Percentiles rank a stretch among this genome's conserved stretches.
phyloP scores from a whole-genome alignment of 108 stramenopile genomes.

The Mediolabrus comicus region DNA sequence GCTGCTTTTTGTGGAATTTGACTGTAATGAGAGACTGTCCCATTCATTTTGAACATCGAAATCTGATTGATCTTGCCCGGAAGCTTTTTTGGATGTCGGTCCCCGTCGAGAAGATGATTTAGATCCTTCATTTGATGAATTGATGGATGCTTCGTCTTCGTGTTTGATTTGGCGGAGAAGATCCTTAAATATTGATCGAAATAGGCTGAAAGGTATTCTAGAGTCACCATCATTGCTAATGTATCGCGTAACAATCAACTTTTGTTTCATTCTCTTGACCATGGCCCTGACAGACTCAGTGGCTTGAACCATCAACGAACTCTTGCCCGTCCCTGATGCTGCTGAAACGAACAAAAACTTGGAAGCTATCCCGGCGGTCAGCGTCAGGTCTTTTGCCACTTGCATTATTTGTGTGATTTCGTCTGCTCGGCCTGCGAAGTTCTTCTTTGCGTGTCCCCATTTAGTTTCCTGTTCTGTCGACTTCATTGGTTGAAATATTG shows the following conservation, averaged over 20 bases:
- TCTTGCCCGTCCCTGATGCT: slow-evolving; percentile 63
- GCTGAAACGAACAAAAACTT: slow-evolving; percentile 46
- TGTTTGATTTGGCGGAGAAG: slow-evolving; percentile 35
- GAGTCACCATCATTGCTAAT: slow-evolving; percentile 59
- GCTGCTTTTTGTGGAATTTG: slow-evolving; percentile 39
- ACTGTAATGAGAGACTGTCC: slow-evolving; percentile 44
- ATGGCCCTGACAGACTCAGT: slow-evolving; percentile 53
- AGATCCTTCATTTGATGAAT: neutral
- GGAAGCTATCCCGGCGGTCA: slow-evolving; percentile 2
- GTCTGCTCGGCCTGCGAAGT: slow-evolving; percentile 61
- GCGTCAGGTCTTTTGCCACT: slow-evolving; percentile 44
- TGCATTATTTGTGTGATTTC: slow-evolving; percentile 56
- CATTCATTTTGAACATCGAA: slow-evolving; percentile 29
- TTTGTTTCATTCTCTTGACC: slow-evolving; percentile 31
- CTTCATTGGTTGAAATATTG: slow-evolving; percentile 68
- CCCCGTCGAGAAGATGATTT: neutral
- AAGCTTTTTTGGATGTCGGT: neutral
- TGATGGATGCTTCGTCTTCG: slow-evolving; percentile 27
- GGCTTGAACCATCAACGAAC: slow-evolving; percentile 49
- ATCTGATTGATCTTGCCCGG: neutral
- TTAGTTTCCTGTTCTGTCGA: slow-evolving; percentile 11
- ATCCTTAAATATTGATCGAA: slow-evolving; percentile 57
- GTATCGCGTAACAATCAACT: slow-evolving; percentile 53
- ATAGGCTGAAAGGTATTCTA: slow-evolving; percentile 61
- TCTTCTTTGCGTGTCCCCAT: slow-evolving; percentile 45